Evolutionary conservation across 2,329 filamentous ascomycete species (phyloP).

Genomic region (Pseudocercospora fijiensis): DNA sequence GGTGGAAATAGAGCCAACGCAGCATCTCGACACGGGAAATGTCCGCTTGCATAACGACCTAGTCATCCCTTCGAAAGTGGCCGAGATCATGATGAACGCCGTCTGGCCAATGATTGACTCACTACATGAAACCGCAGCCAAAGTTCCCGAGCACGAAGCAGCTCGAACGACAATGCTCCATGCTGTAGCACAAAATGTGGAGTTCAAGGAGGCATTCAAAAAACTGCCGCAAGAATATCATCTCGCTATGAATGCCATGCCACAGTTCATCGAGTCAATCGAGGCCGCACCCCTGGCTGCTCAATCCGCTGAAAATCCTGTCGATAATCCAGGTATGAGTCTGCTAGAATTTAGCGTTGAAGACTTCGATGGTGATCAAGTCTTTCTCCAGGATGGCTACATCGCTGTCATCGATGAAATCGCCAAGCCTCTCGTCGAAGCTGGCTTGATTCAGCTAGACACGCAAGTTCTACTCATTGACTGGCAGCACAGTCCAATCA

Average conservation of each 20-base stretch:
- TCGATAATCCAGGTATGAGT: constrained; percentile 21
- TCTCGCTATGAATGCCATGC: constrained; percentile 19
- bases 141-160: constrained; percentile 15
- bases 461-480: constrained; percentile 20
- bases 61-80: constrained; percentile 21
- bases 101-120: constrained; percentile 26
- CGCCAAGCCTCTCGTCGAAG: constrained; percentile 21
- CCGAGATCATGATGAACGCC: constrained; percentile 18
- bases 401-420: constrained; percentile 26
- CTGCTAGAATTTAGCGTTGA: constrained; percentile 32
- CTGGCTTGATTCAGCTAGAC: constrained; percentile 15
- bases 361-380: constrained; percentile 32
- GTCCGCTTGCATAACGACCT: constrained; percentile 4
- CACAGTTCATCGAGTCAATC: constrained; percentile 30
- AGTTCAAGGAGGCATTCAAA: constrained; percentile 19
- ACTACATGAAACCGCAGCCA: constrained; percentile 21
- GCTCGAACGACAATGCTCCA: constrained; percentile 24
- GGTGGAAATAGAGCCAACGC: not conserved
- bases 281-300: constrained; percentile 30
- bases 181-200: constrained; percentile 16
- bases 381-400: constrained; percentile 32
- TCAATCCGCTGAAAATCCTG: constrained; percentile 26
- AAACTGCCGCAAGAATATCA: constrained; percentile 23
- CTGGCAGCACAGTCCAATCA: constrained; percentile 22
- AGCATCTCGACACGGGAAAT: not conserved